Base-by-base conservation (phyloP, 306 rosid species). In the Sesbania bispinosa region DNA sequence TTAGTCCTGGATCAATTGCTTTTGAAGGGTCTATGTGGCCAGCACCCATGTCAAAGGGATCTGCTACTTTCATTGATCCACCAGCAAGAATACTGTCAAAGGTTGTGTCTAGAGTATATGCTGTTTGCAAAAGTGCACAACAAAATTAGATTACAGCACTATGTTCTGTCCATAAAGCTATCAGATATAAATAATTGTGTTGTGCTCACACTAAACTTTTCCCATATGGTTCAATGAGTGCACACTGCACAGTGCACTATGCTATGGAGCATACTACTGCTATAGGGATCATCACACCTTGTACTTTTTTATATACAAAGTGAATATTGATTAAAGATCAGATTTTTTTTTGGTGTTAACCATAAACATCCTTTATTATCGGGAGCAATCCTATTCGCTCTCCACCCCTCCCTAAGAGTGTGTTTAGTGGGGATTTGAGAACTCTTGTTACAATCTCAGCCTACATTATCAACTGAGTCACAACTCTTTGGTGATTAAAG, bases 21-120 rank as follows among this genome's bases (percentile, higher is more conserved):
- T 63, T 80, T 15, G 76, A 13, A 47, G 90, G 90, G 43, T 86
- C 43, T 1, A 86, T 59, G 60, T 86, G 82, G 26, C 88, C 85
- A 0, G 85, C 85, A 0, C 90, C 90, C 2, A 75, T 48, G 74
- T 86, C 90, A 7, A 86, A 78, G 27, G 87, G 82, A 42, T 83
- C 85, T 0, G 90, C 74, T 26, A 47, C 32, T 67, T 75, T 78
- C 77, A 51, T 67, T 4, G 82, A 62, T 27, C 84, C 85, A 4
- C 84, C 90, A 0, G 80, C 83, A 9, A 80, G 45, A 19, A 80
- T 83, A 32, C 42, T 51, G 53, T 83, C 83, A 1, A 5, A 10
- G 30, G 74, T 70, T 13, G 75, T 67, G 82, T 86, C 88, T 35
- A 20, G 42, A 3, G 59, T 75, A 51, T 42, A 62, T 14, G 90